Conservation (phyloP, 768 basidiomycete genomes). For the Termitomyces sp. region DNA sequence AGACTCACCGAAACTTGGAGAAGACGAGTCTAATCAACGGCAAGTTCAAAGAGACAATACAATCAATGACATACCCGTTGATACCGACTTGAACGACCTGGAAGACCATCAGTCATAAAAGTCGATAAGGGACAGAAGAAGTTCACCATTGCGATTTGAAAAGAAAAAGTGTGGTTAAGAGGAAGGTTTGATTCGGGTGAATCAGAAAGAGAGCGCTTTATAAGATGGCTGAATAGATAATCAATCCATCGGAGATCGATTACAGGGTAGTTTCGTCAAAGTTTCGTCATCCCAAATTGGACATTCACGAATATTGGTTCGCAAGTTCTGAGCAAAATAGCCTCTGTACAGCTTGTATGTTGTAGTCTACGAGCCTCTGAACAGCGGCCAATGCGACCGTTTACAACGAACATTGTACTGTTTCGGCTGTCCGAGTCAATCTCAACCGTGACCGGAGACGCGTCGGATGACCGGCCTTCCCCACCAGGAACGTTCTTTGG, state of each 20-base stretch:
- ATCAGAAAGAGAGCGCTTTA: conserved; percentile 11
- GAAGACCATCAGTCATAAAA: neutral
- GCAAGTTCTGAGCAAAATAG: neutral
- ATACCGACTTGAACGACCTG: conserved; percentile 84
- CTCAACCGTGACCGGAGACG: neutral
- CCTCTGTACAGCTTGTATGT: neutral
- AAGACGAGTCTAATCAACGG: conserved; percentile 4
- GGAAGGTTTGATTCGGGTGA: conserved; percentile 6
- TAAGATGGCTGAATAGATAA: conserved; percentile 16
- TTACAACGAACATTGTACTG: neutral
- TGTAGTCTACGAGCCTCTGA: too few species aligned
- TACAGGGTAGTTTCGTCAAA: neutral
- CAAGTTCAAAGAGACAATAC: conserved; percentile 3
- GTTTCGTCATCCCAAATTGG: conserved; percentile 10
- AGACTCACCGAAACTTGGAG: conserved; percentile 66
- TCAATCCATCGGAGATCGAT: conserved; percentile 23
- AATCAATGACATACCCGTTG: conserved; percentile 73
- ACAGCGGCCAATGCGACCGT: neutral
- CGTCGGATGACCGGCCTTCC: neutral
- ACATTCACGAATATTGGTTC: neutral
- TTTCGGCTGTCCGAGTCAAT: conserved; percentile 5
- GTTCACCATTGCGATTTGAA: conserved; percentile 17
- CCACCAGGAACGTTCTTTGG: neutral
- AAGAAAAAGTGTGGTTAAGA: conserved; percentile 10
- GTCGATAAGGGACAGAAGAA: neutral